Conservation (phyloP, 345 rosid species). For the Adansonia digitata region DNA sequence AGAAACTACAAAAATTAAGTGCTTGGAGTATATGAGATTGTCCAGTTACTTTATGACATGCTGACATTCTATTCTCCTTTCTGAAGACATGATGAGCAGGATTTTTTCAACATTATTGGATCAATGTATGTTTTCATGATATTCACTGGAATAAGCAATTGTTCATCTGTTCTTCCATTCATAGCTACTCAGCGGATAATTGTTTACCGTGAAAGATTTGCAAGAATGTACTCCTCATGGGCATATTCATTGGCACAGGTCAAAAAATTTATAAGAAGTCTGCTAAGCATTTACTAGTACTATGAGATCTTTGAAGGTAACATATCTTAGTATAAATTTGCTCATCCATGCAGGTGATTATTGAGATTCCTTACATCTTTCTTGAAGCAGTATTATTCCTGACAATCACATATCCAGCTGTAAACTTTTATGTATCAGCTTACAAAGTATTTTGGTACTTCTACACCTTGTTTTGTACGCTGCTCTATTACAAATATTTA, state of each 20-base stretch:
- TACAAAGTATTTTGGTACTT: slow-evolving; percentile 42
- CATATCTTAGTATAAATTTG: background rate
- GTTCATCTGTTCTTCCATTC: slow-evolving; percentile 38
- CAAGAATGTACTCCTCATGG: slow-evolving; percentile 58
- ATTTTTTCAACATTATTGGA: slow-evolving; percentile 44
- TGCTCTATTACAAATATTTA: slow-evolving; percentile 40
- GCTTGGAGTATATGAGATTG: background rate
- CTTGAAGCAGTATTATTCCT: slow-evolving; percentile 32
- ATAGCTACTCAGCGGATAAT: slow-evolving; percentile 39
- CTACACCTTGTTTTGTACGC: slow-evolving; percentile 34
- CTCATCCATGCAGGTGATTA: slow-evolving; percentile 23
- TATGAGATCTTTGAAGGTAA: background rate
- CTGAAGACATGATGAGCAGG: slow-evolving; percentile 46
- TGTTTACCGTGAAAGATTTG: slow-evolving; percentile 57
- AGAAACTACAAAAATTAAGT: background rate
- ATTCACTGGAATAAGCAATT: slow-evolving; percentile 35
- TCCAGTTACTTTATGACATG: background rate
- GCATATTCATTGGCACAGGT: slow-evolving; percentile 66
- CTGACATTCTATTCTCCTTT: background rate
- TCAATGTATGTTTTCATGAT: slow-evolving; percentile 35
- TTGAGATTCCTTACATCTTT: slow-evolving; percentile 42
- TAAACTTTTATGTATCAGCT: slow-evolving; percentile 32
- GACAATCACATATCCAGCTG: slow-evolving; percentile 35
- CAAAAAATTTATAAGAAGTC: background rate
- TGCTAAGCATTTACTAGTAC: background rate